Base-by-base conservation (phyloP, 345 rosid species). In the Populus euphratica region DNA sequence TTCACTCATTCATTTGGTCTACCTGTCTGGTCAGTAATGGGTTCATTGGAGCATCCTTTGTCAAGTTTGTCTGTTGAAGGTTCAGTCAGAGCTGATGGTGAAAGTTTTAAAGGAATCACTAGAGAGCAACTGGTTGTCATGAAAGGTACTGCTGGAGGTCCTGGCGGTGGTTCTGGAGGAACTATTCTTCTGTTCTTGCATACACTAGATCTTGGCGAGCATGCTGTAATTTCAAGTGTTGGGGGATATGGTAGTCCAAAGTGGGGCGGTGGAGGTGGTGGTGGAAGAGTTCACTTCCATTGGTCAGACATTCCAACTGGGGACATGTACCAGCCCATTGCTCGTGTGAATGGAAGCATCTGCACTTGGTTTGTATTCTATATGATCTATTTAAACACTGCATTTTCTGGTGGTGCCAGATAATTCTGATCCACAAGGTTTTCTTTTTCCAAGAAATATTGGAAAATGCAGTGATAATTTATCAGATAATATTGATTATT, bases 91-190 rank as follows among this genome's bases (percentile, higher is more conserved):
- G 88, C 94, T 75, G 99, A 96, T 85, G 99, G 99, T 83, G 96
- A 90, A 78, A 91, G 90, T 83, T 86, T 86, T 76, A 77, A 79
- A 77, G 79, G 72, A 79, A 76, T 59, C 29, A 52, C 74, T 77
- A 59, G 79, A n/a, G 38, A 73, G 80, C 70, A 70, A 75, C 61
- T 38, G 75, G 62, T 78, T 79, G 39, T 72, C 44, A 73, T 20
- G 23, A 62, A 87, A 74, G 76, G 70, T 69, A 82, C 89, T 56
- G 76, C 23, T 77, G 74, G 86, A 61, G 88, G 85, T 80, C 94
- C 97, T 67, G 99, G 99, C 35, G 99, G 97, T 79, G 99, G 97
- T 77, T 96, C 99, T 61, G 99, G 99, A 65, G 98, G 99, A 85
- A 88, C 96, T 69, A 81, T 96, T 59, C 90, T 96, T 74, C 64